Conservation (phyloP, 148 eudicot species). For the Rhododendron molle region DNA sequence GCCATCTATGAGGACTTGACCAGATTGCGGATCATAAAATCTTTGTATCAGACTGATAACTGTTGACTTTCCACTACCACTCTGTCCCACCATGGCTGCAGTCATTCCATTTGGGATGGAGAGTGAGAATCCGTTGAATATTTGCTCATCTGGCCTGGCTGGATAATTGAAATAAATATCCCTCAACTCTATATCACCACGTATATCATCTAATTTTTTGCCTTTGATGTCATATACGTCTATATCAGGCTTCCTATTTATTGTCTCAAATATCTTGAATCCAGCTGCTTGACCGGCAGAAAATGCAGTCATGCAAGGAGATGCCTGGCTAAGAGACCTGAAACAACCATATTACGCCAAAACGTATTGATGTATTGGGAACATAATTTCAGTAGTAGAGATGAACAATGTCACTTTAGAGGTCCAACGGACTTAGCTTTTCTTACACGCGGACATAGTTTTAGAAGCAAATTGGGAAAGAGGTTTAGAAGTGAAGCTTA, state of each 20-base stretch:
- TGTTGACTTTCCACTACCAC: slow-evolving; percentile 70
- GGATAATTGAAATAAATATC: slow-evolving; percentile 60
- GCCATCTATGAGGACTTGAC: slow-evolving; percentile 54
- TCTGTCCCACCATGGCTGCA: slow-evolving; percentile 61
- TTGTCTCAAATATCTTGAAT: slow-evolving; percentile 56
- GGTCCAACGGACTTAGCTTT: background rate
- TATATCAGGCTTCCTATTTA: slow-evolving; percentile 50
- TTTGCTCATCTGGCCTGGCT: slow-evolving; percentile 53
- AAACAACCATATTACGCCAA: background rate
- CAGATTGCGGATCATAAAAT: slow-evolving; percentile 58
- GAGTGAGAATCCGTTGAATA: slow-evolving; percentile 49
- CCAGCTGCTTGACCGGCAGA: slow-evolving; percentile 65
- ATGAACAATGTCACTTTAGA: background rate
- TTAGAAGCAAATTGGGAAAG: background rate
- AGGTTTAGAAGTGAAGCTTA: background rate
- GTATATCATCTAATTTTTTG: slow-evolving; percentile 38
- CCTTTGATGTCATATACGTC: slow-evolving; percentile 44
- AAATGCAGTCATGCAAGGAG: slow-evolving; percentile 58
- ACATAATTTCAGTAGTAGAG: background rate
- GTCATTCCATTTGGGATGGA: slow-evolving; percentile 48
- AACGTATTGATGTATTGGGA: background rate
- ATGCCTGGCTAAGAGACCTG: slow-evolving; percentile 61
- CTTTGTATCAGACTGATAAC: slow-evolving; percentile 58
- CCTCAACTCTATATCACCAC: slow-evolving; percentile 48
- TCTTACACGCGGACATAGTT: background rate